These are phyloP conservation scores for Gossypium gossypioides DNA, from an alignment of 441 rosid species.

Conservation along the genomic window DNA sequence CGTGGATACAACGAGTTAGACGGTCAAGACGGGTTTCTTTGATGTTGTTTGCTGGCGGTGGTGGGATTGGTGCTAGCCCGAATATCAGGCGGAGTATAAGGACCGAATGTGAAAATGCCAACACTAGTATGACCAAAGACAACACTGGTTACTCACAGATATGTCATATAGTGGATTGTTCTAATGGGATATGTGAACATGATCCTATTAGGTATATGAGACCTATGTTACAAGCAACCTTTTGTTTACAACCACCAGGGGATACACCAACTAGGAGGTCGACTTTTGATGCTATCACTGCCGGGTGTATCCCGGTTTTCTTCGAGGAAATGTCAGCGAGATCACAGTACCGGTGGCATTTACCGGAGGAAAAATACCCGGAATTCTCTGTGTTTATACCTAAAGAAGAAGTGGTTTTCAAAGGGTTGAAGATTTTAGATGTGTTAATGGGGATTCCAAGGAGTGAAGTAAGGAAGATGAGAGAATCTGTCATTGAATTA, in stretches of 20 bases:
- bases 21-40: slow-evolving; percentile 42
- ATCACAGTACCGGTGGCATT: slow-evolving; percentile 65
- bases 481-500: slow-evolving; percentile 55
- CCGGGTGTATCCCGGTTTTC: slow-evolving; percentile 90
- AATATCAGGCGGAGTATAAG: slow-evolving; percentile 75
- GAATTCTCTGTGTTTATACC: slow-evolving; percentile 61
- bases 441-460: slow-evolving; percentile 57
- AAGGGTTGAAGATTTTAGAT: slow-evolving; percentile 54
- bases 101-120: slow-evolving; percentile 42
- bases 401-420: slow-evolving; percentile 74
- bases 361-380: slow-evolving; percentile 39
- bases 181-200: slow-evolving; percentile 76
- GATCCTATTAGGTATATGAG: slow-evolving; percentile 70
- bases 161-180: slow-evolving; percentile 76
- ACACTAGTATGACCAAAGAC: slow-evolving; percentile 1
- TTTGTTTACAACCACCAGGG: slow-evolving; percentile 85
- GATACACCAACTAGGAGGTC: slow-evolving; percentile 80
- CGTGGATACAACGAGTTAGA: slow-evolving; percentile 62
- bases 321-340: slow-evolving; percentile 69
- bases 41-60: slow-evolving; percentile 81
- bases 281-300: slow-evolving; percentile 67
- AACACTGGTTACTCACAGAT: slow-evolving; percentile 22
- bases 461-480: slow-evolving; percentile 53
- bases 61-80: slow-evolving; percentile 48
- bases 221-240: slow-evolving; percentile 63